Percentiles rank a stretch among this genome's conserved stretches.
phyloP scores from a whole-genome alignment of 768 basidiomycete genomes.

The Amylocystis lapponica region DNA sequence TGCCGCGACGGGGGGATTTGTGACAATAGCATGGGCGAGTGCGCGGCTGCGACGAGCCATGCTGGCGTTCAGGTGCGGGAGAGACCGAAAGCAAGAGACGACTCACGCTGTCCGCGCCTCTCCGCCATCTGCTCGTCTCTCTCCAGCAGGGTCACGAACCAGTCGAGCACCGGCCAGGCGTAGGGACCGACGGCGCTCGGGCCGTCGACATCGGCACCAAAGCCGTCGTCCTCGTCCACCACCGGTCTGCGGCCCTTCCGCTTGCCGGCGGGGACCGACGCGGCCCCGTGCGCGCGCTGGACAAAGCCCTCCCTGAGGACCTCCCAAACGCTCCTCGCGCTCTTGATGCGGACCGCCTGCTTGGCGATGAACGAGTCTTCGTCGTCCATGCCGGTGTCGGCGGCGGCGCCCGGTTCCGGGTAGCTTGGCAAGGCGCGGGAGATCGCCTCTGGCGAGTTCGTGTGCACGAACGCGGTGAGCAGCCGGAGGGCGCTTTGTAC shows the following conservation, averaged over 20 bases:
- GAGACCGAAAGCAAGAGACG: conserved; percentile 1
- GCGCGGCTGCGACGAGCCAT: conserved; percentile 26
- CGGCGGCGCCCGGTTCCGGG: conserved; percentile 6
- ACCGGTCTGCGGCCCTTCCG: conserved; percentile 1
- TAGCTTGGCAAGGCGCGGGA: conserved; percentile 52
- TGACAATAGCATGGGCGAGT: conserved; percentile 49
- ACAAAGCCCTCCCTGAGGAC: conserved; percentile 52
- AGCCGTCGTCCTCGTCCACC: conserved; percentile 1
- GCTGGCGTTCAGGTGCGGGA: conserved; percentile 3
- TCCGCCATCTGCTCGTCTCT: conserved; percentile 46
- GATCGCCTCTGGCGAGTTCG: conserved; percentile 50
- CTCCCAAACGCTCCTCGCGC: conserved; percentile 56
- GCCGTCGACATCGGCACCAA: conserved; percentile 21
- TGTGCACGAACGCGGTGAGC: conserved; percentile 48
- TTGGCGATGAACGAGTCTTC: conserved; percentile 54
- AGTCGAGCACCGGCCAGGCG: conserved; percentile 70
- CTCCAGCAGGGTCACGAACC: conserved; percentile 64
- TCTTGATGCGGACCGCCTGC: conserved; percentile 47
- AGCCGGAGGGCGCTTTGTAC: conserved; percentile 47
- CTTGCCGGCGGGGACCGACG: conserved; percentile 1
- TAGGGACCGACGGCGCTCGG: conserved; percentile 44
- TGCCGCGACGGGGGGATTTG: conserved; percentile 54
- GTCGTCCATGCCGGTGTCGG: conserved; percentile 20
- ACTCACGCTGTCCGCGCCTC: conserved; percentile 33
- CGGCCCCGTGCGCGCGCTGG: conserved; percentile 21